Base-by-base conservation (phyloP, 805 yeast species). In the Candida insectalens region DNA sequence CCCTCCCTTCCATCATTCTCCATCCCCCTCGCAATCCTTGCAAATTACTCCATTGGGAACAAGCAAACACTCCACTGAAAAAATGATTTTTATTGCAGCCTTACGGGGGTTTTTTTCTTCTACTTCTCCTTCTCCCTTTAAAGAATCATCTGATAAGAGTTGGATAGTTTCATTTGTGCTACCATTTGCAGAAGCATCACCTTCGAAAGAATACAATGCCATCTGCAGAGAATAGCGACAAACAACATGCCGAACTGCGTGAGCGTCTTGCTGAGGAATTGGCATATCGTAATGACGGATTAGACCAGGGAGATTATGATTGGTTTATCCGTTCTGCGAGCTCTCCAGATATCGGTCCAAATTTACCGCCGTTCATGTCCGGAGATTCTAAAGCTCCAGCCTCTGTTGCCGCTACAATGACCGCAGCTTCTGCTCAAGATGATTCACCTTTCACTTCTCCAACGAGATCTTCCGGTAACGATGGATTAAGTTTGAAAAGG, bases 221-320 rank as follows among this genome's bases (percentile, higher is more conserved):
- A 13, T 7, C 30, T 10, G 9, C 29, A 10, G 29, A 9, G 9
- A 19, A 32, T 23, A 37, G 22, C 19, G 43, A 34, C 19, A 32
- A 37, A 2, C 57, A 55, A 28, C 60, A 55, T 32, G 53, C 46
- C 13, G 38, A 37, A 18, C 44, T 55, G 29, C 46, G 60, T 8
- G 38, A 44, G 21, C 35, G 59, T 15, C 43, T 55, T 3, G 55
- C 53, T 31, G 43, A 43, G 17, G 60, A 55, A 36, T 39, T 55
- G 5, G 34, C 45, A 6, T 34, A 28, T 3, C 23, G 37, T 5
- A 38, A 35, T 13, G 36, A 43, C 2, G 9, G 46, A 4, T 26
- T 53, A 13, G 60, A 52, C 8, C 29, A 39, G 2, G 39, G 42
- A 1, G 60, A 55, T 25, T 45, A 44, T 27, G 59, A 55, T 32